These are phyloP conservation scores for Sonneratia caseolaris DNA, from an alignment of 345 rosid species.

Conservation along the genomic window DNA sequence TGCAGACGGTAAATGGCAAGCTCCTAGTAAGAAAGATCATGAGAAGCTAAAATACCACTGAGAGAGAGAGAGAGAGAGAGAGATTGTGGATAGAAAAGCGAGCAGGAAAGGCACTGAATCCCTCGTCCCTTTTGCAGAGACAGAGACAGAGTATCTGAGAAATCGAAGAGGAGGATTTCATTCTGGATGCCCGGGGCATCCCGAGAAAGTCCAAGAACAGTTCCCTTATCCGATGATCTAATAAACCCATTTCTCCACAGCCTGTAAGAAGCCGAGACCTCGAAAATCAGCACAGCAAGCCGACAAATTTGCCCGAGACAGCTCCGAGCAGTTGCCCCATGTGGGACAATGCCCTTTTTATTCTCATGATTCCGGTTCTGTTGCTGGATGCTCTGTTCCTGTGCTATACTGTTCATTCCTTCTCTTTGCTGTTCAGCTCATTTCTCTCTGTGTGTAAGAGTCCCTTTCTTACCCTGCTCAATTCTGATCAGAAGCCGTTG, in stretches of 20 bases:
- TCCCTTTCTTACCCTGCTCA: background rate
- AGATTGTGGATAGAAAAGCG: background rate
- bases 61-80: background rate
- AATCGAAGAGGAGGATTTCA: background rate
- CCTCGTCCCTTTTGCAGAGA: background rate
- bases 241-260: conserved; percentile 40
- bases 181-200: conserved; percentile 4
- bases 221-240: background rate
- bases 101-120: conserved; percentile 7
- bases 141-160: background rate
- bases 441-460: too few relatives aligned
- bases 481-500: background rate
- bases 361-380: conserved; percentile 6
- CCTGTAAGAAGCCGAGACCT: conserved; percentile 20
- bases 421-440: background rate
- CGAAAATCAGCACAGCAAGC: conserved; percentile 23
- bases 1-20: too few relatives aligned
- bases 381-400: conserved; percentile 8
- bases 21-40: background rate
- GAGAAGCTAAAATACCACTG: too few relatives aligned
- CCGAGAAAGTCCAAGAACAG: conserved; percentile 1
- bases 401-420: conserved; percentile 3
- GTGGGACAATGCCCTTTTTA: conserved; percentile 29
- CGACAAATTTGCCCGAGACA: conserved; percentile 32
- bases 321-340: conserved; percentile 41